Conservation (phyloP, 1,139 yeast species). For the Magnusiomyces suaveolens region DNA sequence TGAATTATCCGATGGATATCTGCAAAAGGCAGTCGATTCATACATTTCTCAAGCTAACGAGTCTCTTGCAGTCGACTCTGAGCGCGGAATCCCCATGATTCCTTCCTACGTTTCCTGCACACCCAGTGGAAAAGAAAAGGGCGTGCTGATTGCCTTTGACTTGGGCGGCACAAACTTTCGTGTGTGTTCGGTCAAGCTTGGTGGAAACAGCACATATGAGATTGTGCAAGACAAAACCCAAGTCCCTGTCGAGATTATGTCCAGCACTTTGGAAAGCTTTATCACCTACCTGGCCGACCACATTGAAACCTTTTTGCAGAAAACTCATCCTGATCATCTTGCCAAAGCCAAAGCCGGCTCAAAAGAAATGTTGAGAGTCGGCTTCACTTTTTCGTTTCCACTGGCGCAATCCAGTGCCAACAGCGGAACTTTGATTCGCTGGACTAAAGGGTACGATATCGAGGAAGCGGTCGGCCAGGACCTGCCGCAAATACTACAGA, state of each 20-base stretch:
- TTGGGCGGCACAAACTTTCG: slow-evolving; percentile 86
- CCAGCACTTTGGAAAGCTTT: slow-evolving; percentile 46
- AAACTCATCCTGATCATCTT: slow-evolving; percentile 27
- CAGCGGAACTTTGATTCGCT: slow-evolving; percentile 71
- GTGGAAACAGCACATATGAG: slow-evolving; percentile 71
- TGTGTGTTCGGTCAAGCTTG: slow-evolving; percentile 71
- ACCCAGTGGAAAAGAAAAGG: slow-evolving; percentile 75
- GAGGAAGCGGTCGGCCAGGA: slow-evolving; percentile 78
- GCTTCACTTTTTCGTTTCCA: slow-evolving; percentile 90
- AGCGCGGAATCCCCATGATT: slow-evolving; percentile 68
- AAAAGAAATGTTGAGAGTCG: slow-evolving; percentile 35
- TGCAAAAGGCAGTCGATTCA: slow-evolving; percentile 51
- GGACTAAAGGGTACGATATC: slow-evolving; percentile 92
- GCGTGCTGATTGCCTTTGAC: slow-evolving; percentile 71
- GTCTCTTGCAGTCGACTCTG: slow-evolving; percentile 46
- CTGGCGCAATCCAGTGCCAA: slow-evolving; percentile 72
- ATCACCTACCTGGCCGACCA: slow-evolving; percentile 51
- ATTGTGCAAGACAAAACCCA: slow-evolving; percentile 63
- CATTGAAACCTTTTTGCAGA: slow-evolving; percentile 26
- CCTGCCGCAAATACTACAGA: slow-evolving; percentile 63
- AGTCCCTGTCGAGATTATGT: slow-evolving; percentile 66
- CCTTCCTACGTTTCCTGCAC: slow-evolving; percentile 73
- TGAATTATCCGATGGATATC: slow-evolving; percentile 41
- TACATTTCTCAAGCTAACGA: slow-evolving; percentile 39
- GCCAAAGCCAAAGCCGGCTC: slow-evolving; percentile 37